Evolutionary conservation across 305 asterid species (phyloP).

Genomic region (Solanum hybrid): DNA sequence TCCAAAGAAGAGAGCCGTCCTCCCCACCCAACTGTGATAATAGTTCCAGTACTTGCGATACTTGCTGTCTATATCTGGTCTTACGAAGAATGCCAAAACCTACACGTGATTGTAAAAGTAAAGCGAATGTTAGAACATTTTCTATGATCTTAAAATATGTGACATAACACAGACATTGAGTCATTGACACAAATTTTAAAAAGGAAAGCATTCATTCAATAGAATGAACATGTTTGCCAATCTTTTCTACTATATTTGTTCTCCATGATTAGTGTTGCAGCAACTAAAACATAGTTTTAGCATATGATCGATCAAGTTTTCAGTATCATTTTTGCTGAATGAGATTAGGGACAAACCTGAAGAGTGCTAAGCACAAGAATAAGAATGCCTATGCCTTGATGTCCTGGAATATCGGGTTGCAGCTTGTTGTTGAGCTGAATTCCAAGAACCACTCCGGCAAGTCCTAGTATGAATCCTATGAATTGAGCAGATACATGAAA

Average conservation of each 20-base stretch:
- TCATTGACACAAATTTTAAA: not conserved
- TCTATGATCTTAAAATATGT: not conserved
- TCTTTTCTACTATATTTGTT: not conserved
- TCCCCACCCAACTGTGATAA: constrained; percentile 71
- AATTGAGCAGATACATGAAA: constrained; percentile 67
- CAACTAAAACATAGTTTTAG: not conserved
- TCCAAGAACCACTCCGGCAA: constrained; percentile 63
- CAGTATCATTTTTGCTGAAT: not conserved
- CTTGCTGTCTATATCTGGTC: constrained; percentile 65
- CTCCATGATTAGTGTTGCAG: not conserved
- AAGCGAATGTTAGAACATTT: not conserved
- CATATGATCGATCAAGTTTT: not conserved
- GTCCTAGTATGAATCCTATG: constrained; percentile 60
- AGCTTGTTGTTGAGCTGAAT: constrained; percentile 49
- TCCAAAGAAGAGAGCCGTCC: constrained; percentile 64
- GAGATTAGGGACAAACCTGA: constrained; percentile 39
- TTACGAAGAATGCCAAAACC: constrained; percentile 67
- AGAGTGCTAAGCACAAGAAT: constrained; percentile 57
- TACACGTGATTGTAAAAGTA: constrained; percentile 4
- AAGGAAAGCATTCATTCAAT: not conserved
- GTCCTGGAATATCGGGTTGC: constrained; percentile 53
- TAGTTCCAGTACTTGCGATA: constrained; percentile 55
- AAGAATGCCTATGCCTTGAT: constrained; percentile 76
- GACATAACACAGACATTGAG: not conserved
- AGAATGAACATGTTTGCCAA: not conserved